Evolutionary conservation across 164 flowering plant species (phyloP).

Genomic region (Amborella trichopoda): DNA sequence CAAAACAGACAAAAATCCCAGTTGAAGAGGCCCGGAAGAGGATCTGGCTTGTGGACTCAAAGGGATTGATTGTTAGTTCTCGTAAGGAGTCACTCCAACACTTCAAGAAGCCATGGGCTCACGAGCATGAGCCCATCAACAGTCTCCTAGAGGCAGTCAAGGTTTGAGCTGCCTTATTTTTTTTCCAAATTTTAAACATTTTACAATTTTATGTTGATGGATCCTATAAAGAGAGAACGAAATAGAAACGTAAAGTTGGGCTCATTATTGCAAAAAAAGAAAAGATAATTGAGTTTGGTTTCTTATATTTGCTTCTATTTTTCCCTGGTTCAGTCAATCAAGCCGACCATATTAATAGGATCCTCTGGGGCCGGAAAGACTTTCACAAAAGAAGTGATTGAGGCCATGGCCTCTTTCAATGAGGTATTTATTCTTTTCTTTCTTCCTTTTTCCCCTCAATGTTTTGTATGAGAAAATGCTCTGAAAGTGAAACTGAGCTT

Average conservation of each 20-base stretch:
- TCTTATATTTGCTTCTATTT: constrained; percentile 3
- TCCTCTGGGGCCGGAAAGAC: constrained; percentile 74
- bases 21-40: constrained; percentile 72
- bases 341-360: constrained; percentile 82
- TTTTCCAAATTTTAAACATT: too few species aligned
- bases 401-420: constrained; percentile 71
- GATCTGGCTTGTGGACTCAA: constrained; percentile 94
- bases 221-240: too few species aligned
- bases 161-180: too few species aligned
- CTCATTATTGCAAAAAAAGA: too few species aligned
- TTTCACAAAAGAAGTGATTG: constrained; percentile 80
- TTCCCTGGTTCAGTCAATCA: constrained; percentile 36
- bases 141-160: constrained; percentile 72
- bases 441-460: background rate
- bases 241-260: too few species aligned
- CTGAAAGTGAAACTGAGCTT: too few species aligned
- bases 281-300: too few species aligned
- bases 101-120: constrained; percentile 98
- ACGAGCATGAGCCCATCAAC: constrained; percentile 77
- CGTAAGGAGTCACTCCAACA: constrained; percentile 79
- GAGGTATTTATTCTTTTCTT: constrained; percentile 28
- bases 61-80: constrained; percentile 85
- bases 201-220: too few species aligned
- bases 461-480: too few species aligned
- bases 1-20: constrained; percentile 70